Evolutionary conservation across 805 yeast species (phyloP), one percentile per base, ranked within the genome.

Genomic region (Nakazawaea sp.): DNA sequence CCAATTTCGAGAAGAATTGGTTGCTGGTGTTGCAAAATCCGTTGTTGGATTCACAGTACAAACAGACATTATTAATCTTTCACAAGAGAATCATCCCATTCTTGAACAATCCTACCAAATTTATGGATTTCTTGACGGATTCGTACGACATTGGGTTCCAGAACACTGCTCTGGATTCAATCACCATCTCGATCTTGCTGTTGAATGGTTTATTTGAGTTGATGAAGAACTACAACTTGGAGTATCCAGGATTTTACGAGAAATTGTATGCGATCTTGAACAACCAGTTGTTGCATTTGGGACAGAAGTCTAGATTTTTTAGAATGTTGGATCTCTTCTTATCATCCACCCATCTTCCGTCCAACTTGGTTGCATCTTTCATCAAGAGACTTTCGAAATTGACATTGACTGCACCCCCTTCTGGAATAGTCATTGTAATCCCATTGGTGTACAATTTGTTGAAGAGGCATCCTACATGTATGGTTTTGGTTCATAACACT

Each of bases 71-170:
- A 40, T 60, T 75, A 4, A 69, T 88, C 2, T 55, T 92, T 47
- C 97, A 92, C 57, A 87, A 86, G 53, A 65, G 94, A 43, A 70
- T 92, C 29, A 80, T 90, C 26, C 96, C 97, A 27, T 73, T 70
- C 51, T 72, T 87, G 69, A 69, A 73, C 31, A 79, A 78, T 45
- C 95, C 97, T 5, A 82, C 85, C 30, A 68, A 73, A 43, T 62
- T 92, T 32, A 89, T 92, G 96, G 98, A 90, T 62, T 92, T 90
- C 55, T 65, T 90, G 42, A 87, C 96, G 1, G 95, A 85, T 43
- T 80, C 94, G 3, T 89, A 87, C 53, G 70, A 83, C 46, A 37
- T 47, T 17, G 63, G 62, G 29, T 64, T 51, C 24, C 17, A 30
- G 3, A 34, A 24, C n/a, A 26, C 15, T 8, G 18, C n/a, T 11